phyloP scores from a whole-genome alignment of 192 early-diverging fungal genomes.

The Diversispora eburnea region DNA sequence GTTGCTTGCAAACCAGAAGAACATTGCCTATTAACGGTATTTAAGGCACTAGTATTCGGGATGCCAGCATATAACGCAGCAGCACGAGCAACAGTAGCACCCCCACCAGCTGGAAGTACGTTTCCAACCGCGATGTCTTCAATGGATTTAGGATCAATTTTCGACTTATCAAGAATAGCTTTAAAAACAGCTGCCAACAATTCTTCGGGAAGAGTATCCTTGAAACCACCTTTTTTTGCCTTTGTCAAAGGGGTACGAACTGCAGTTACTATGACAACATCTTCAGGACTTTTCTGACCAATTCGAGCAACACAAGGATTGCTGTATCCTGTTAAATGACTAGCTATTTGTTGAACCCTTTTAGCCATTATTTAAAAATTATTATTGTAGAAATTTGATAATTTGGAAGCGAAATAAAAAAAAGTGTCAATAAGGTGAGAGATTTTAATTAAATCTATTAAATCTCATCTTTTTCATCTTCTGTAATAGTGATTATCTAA shows the following conservation, averaged over 20 bases:
- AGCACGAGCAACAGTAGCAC: slow-evolving; percentile 85
- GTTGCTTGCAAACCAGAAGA: slow-evolving; percentile 87
- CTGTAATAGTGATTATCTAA: no score
- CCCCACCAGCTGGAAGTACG: slow-evolving; percentile 85
- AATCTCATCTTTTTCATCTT: no score
- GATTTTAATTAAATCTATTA: no score
- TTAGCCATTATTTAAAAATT: slow-evolving; percentile 5
- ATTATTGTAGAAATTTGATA: neutral
- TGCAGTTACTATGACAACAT: slow-evolving; percentile 79
- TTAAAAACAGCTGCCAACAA: slow-evolving; percentile 76
- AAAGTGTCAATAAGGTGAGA: neutral
- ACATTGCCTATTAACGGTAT: slow-evolving; percentile 94
- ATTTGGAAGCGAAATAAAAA: neutral
- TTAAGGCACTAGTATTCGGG: slow-evolving; percentile 74
- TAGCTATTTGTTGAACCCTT: slow-evolving; percentile 31
- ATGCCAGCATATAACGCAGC: slow-evolving; percentile 87
- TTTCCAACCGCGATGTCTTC: slow-evolving; percentile 94
- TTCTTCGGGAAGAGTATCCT: slow-evolving; percentile 72
- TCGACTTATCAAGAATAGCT: slow-evolving; percentile 67
- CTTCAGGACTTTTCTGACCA: slow-evolving; percentile 70
- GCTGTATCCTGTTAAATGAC: slow-evolving; percentile 14
- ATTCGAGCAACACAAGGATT: slow-evolving; percentile 17
- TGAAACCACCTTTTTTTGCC: slow-evolving; percentile 77
- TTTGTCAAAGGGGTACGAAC: slow-evolving; percentile 73
- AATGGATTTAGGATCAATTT: slow-evolving; percentile 79